Evolutionary conservation across 208 protist species (phyloP), one percentile per base, ranked within the genome.

Genomic region (Herpetomonas tarakana): DNA sequence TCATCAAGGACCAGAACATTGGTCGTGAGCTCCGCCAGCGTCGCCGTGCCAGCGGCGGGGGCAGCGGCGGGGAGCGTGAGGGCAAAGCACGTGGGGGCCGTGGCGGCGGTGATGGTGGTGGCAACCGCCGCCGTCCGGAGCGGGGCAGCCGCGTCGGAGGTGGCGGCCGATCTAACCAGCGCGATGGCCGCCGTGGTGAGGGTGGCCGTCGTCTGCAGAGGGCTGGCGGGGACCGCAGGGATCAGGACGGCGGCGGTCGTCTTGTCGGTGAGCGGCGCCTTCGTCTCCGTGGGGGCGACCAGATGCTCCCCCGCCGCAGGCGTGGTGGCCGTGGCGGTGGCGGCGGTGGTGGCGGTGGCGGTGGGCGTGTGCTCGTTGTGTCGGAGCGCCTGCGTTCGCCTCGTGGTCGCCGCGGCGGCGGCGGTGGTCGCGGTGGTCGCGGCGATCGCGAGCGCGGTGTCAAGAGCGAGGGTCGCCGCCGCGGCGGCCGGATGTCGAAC

Each of bases 1-100:
- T 88, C 62, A 95, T 95, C 71, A 92, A 92, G 78, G 84, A 92
- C 68, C 83, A 95, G 65, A 89, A 91, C 50, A 92, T 91, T 31
- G 78, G 58, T 50, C 72, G 81, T 53, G 76, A 86, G 59, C 83
- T 91, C 9, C 73, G 68, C 58, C 71, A 72, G 38, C 76, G 75
- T 50, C 61, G 59, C 25, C 74, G 70, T 66, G 51, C 71, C 47
- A 45, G 55, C 22, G 24, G 38, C 26, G 52, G 29, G 6, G n/a
- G 26, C 46, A 21, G 69, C 14, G 54, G 60, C 24, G 39, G 65
- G 29, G 31, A 50, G 39, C 19, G 52, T 39, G 46, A 59, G 35
- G 62, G 62, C 31, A 63, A 52, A 11, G n/a, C 11, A 16, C 44
- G 49, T 26, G 60, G 55, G n/a, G 53, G 54, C 12, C 30, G 74